Evolutionary conservation across 768 basidiomycete genomes (phyloP), one percentile per base, ranked within the genome.

Genomic region (Naganishia vaughanmartiniae): DNA sequence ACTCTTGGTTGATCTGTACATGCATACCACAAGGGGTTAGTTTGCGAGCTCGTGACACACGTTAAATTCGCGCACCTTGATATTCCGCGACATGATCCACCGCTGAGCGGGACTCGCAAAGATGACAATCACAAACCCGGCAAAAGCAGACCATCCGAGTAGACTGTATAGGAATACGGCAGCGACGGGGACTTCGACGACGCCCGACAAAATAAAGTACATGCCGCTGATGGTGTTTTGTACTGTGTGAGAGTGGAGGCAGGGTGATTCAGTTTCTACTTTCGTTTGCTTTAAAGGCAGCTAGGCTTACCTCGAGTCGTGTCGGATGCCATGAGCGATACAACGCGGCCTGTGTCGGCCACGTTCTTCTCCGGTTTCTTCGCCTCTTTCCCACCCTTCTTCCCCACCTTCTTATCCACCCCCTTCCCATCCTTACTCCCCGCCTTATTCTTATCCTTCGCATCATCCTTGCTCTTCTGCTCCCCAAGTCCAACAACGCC

Each of bases 311-410:
- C 76, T 75, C 67, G 42, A 6, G 67, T 56, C 9, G 70, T 65
- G 58, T 72, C 66, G 9, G 57, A 48, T 31, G 63, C 67, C 66
- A 55, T 69, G 24, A 71, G 46, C 14, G 53, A 67, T 4, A 68
- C 67, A 14, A 63, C 78, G 73, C 71, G 73, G 73, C 74, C 33
- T 90, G 87, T 91, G 94, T 94, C 42, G 93, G 81, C 73, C 92
- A 91, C 67, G 93, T 90, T 65, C 94, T 72, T 72, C 79, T 93
- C 93, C 15, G 93, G 93, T 15, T 90, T 84, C 77, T 92, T 90
- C 19, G 60, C 66, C 19, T 73, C 57, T 30, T 73, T 71, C 12
- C 36, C 42, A 54, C 81, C 54, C 65, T 80, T 75, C 73, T 81
- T 79, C 60, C 75, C 74, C 34, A 56, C 72, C 31, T 72, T 73